These are phyloP conservation scores for Phaeosphaeria sp. DNA, from an alignment of 2,329 filamentous ascomycete species.

Conservation along the genomic window DNA sequence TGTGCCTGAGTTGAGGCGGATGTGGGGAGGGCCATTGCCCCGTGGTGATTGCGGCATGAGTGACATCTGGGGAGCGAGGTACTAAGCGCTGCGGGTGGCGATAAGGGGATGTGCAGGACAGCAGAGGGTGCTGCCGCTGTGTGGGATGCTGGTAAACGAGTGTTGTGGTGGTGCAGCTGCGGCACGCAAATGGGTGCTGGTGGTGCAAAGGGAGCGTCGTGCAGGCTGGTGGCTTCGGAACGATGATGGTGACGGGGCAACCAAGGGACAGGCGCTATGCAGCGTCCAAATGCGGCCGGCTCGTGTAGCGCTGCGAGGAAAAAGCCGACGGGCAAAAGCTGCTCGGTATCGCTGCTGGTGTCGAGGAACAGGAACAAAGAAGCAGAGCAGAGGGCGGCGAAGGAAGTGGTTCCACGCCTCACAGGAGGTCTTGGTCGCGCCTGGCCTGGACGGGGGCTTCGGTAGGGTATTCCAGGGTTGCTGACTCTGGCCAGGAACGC, in stretches of 20 bases:
- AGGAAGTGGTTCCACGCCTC: constrained; percentile 10
- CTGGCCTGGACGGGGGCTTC: constrained; percentile 24
- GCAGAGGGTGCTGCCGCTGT: constrained; percentile 17
- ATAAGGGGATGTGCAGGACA: constrained; percentile 23
- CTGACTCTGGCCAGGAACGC: constrained; percentile 21
- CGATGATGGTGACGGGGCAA: constrained; percentile 32
- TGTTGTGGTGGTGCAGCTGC: constrained; percentile 35
- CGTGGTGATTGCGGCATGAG: constrained; percentile 38
- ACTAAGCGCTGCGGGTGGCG: constrained; percentile 16
- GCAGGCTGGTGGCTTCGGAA: constrained; percentile 18
- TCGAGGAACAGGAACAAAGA: constrained; percentile 10
- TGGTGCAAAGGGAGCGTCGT: constrained; percentile 25
- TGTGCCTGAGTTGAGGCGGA: constrained; percentile 68
- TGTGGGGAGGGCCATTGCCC: constrained; percentile 59
- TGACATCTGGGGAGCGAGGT: constrained; percentile 28
- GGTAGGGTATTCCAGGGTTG: constrained; percentile 3
- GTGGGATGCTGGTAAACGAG: constrained; percentile 22
- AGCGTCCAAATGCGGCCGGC: constrained; percentile 10
- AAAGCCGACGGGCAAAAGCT: constrained; percentile 19
- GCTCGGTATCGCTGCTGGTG: constrained; percentile 33
- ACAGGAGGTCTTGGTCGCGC: constrained; percentile 21
- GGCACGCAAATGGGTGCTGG: constrained; percentile 32
- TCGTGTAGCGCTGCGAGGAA: not conserved
- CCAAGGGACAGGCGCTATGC: constrained; percentile 19
- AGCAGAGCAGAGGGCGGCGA: constrained; percentile 23